Conservation (phyloP, 2,329 filamentous ascomycete species). For the Huntiella decipiens region DNA sequence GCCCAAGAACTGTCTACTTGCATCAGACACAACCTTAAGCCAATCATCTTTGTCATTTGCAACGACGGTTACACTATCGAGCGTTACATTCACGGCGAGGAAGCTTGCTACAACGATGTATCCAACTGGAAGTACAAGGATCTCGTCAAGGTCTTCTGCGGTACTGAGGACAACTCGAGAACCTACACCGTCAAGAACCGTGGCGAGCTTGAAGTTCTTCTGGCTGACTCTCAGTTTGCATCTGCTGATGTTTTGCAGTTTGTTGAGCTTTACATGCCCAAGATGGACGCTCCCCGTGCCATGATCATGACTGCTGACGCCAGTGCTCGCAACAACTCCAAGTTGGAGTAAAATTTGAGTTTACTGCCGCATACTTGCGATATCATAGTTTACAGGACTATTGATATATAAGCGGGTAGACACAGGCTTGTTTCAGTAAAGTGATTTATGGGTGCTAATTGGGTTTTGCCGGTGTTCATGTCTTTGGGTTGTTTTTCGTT, state of each 20-base stretch:
- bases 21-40: constrained; percentile 52
- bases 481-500: too few relatives aligned
- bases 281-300: constrained; percentile 54
- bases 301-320: constrained; percentile 53
- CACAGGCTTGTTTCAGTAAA: background rate
- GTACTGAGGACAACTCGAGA: constrained; percentile 31
- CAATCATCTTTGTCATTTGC: constrained; percentile 72
- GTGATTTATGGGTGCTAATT: too few relatives aligned
- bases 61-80: constrained; percentile 85
- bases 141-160: constrained; percentile 50
- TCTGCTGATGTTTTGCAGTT: constrained; percentile 40
- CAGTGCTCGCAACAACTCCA: constrained; percentile 48
- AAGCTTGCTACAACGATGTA: constrained; percentile 67
- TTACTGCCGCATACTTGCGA: too few relatives aligned
- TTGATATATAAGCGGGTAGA: too few relatives aligned
- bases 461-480: too few relatives aligned
- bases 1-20: constrained; percentile 73
- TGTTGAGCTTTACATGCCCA: constrained; percentile 67
- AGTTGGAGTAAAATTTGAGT: constrained; percentile 16
- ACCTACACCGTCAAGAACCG: constrained; percentile 52
- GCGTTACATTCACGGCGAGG: constrained; percentile 68
- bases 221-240: constrained; percentile 45
- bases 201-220: constrained; percentile 45
- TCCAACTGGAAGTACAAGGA: constrained; percentile 54
- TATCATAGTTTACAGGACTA: too few relatives aligned